A percentile compares a stretch with the other conserved stretches of the same genome.
These are phyloP conservation scores for Leptographium flavum DNA, from an alignment of 2,329 filamentous ascomycete genomes.

Conservation along the genomic window DNA sequence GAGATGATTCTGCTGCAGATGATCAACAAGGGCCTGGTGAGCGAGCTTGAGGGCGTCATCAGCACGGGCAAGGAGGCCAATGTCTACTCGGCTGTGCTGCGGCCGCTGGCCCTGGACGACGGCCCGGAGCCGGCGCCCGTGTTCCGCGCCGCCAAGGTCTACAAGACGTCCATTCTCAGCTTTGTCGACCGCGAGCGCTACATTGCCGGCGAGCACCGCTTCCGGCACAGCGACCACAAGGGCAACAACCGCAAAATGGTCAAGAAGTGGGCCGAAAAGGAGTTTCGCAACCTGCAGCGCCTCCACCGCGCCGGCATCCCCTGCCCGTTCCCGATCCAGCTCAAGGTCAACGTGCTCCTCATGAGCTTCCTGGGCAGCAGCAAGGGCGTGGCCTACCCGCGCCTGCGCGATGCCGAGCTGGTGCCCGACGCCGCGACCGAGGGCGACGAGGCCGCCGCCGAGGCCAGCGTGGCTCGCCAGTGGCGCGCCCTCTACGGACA, in stretches of 20 bases:
- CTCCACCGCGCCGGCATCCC: slow-evolving; percentile 76
- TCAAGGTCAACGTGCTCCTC: slow-evolving; percentile 87
- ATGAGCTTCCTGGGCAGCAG: slow-evolving; percentile 88
- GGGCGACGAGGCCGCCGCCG: background rate
- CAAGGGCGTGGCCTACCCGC: slow-evolving; percentile 76
- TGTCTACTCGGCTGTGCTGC: slow-evolving; percentile 77
- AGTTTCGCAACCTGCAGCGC: slow-evolving; percentile 83
- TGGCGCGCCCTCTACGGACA: slow-evolving; percentile 74
- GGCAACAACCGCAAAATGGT: slow-evolving; percentile 94
- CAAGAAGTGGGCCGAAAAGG: slow-evolving; percentile 97
- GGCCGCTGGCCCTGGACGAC: slow-evolving; percentile 31
- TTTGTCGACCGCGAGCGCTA: slow-evolving; percentile 98
- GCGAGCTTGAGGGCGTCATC: slow-evolving; percentile 86
- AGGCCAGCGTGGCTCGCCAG: slow-evolving; percentile 25
- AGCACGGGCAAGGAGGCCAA: slow-evolving; percentile 98
- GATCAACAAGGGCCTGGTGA: slow-evolving; percentile 81
- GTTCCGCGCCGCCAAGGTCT: slow-evolving; percentile 91
- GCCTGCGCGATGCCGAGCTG: slow-evolving; percentile 75
- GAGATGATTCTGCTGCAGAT: slow-evolving; percentile 93
- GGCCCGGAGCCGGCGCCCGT: slow-evolving; percentile 25
- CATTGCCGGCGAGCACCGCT: slow-evolving; percentile 86
- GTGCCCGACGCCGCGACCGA: slow-evolving; percentile 29
- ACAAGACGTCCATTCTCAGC: slow-evolving; percentile 94
- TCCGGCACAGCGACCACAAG: slow-evolving; percentile 84
- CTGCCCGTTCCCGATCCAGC: slow-evolving; percentile 74